These are phyloP conservation scores for Suhomyces wounanorum DNA, from an alignment of 1,139 yeast species.

Conservation along the genomic window DNA sequence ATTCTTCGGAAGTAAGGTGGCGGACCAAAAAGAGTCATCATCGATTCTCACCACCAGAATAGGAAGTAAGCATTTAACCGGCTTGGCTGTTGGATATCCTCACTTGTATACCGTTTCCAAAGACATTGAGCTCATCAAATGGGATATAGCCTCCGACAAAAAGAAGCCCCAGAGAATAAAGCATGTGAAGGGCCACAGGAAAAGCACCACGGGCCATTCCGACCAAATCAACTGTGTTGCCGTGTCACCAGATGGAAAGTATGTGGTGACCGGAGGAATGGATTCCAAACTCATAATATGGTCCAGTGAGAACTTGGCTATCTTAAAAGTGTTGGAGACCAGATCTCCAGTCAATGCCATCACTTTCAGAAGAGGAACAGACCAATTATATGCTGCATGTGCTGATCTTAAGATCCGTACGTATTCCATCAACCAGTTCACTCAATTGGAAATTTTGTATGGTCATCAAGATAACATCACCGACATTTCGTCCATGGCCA, in stretches of 20 bases:
- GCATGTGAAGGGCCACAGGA: constrained; percentile 64
- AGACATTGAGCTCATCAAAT: constrained; percentile 77
- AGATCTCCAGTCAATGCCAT: constrained; percentile 73
- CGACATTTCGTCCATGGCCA: constrained; percentile 75
- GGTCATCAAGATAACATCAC: constrained; percentile 93
- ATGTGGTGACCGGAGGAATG: constrained; percentile 86
- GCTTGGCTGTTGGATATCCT: constrained; percentile 55
- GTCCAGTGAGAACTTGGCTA: constrained; percentile 77
- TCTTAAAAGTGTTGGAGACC: constrained; percentile 76
- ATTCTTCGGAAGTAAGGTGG: constrained; percentile 54
- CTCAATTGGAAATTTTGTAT: constrained; percentile 86
- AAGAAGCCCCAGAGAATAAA: constrained; percentile 59
- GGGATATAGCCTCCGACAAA: constrained; percentile 43
- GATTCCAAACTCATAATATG: constrained; percentile 82
- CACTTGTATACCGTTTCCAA: constrained; percentile 81
- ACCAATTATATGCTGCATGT: constrained; percentile 89
- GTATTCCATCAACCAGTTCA: constrained; percentile 78
- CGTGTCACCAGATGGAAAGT: constrained; percentile 83
- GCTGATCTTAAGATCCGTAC: constrained; percentile 90
- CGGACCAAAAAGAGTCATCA: constrained; percentile 41
- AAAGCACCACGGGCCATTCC: constrained; percentile 64
- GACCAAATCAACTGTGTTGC: constrained; percentile 79
- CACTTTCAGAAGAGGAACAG: constrained; percentile 75
- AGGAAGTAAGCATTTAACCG: constrained; percentile 59
- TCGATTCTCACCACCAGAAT: constrained; percentile 50